phyloP scores from a whole-genome alignment of 805 yeast species.

The Candida broadrunensis region DNA sequence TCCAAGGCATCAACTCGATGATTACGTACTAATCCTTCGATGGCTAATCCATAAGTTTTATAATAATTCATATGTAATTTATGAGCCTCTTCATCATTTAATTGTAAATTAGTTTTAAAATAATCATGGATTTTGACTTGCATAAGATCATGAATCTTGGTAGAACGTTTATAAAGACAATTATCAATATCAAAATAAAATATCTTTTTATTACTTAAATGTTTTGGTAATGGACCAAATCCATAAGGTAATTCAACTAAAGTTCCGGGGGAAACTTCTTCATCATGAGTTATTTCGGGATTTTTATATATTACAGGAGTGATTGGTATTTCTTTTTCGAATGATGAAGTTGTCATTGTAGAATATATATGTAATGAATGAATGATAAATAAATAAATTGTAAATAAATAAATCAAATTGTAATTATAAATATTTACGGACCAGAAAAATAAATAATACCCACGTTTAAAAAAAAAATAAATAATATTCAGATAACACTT shows the following conservation, averaged over 20 bases:
- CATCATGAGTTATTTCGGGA: conserved; percentile 19
- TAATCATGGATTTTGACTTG: conserved; percentile 79
- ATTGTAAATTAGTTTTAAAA: conserved; percentile 60
- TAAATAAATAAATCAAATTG: too few relatives aligned
- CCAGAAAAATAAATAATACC: too few relatives aligned
- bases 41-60: conserved; percentile 84
- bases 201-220: conserved; percentile 21
- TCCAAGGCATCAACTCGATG: conserved; percentile 82
- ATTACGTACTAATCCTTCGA: conserved; percentile 77
- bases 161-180: conserved; percentile 75
- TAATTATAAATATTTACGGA: too few relatives aligned
- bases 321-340: background rate
- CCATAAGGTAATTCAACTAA: conserved; percentile 27
- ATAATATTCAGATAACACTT: too few relatives aligned
- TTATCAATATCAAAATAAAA: conserved; percentile 94
- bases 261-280: conserved; percentile 13
- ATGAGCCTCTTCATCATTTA: conserved; percentile 73
- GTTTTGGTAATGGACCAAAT: conserved; percentile 30
- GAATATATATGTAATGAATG: too few relatives aligned
- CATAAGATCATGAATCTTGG: conserved; percentile 83
- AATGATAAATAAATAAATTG: too few relatives aligned
- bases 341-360: background rate
- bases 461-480: too few relatives aligned
- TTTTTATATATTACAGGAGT: conserved; percentile 15
- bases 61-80: conserved; percentile 72